Conservation (phyloP, 768 basidiomycete genomes). For the Tricholoma hemisulphureum region DNA sequence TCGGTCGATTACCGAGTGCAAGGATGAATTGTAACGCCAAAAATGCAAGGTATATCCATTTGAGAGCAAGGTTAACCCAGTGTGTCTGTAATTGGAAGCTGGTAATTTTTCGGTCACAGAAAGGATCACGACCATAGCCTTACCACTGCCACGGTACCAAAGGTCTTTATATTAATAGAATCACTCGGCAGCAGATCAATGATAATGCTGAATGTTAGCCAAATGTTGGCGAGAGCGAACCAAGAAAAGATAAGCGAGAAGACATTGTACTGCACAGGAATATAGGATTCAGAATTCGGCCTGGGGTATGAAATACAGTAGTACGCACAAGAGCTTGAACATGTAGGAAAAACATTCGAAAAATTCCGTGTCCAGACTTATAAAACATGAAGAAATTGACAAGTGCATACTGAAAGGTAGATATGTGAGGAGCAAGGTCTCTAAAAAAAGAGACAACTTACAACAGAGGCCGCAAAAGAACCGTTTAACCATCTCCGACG, state of each 20-base stretch:
- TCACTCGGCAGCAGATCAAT: conserved; percentile 75
- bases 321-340: conserved; percentile 79
- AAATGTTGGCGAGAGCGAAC: conserved; percentile 91
- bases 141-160: conserved; percentile 71
- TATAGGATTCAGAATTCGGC: neutral
- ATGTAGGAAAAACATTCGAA: conserved; percentile 97
- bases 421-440: neutral
- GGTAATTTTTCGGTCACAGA: neutral
- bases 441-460: conserved; percentile 35
- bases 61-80: conserved; percentile 79
- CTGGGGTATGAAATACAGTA: neutral
- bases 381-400: conserved; percentile 92
- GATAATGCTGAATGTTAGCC: conserved; percentile 95
- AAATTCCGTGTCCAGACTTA: conserved; percentile 78
- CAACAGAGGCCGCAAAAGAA: conserved; percentile 89
- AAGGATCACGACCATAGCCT: conserved; percentile 26
- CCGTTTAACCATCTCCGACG: conserved; percentile 97
- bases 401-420: conserved; percentile 69
- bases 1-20: conserved; percentile 77
- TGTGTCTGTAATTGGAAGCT: conserved; percentile 56
- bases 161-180: conserved; percentile 46
- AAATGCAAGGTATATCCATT: conserved; percentile 87
- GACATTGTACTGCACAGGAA: conserved; percentile 68
- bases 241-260: conserved; percentile 86
- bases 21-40: conserved; percentile 71